Percentiles rank a stretch among this genome's conserved stretches.
Conservation (phyloP, 352 stramenopile genomes). For the Globisporangium takayamanum region DNA sequence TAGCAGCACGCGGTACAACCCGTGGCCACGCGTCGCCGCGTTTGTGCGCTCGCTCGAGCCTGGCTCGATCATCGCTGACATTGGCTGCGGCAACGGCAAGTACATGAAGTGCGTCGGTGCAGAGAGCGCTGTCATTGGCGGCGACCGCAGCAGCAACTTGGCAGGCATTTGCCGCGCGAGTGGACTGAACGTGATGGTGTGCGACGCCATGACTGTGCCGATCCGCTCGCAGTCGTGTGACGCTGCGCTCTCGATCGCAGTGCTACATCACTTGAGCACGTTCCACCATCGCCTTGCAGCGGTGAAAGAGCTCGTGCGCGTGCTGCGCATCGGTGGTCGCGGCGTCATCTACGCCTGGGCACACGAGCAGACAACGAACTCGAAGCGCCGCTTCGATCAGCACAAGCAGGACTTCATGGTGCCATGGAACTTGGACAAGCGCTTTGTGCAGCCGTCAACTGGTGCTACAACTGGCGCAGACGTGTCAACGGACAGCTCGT, state of each 20-base stretch:
- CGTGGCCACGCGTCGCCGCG: slow-evolving; percentile 64
- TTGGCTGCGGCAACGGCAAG: slow-evolving; percentile 85
- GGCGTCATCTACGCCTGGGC: slow-evolving; percentile 86
- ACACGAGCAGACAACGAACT: slow-evolving; percentile 74
- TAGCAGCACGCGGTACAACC: slow-evolving; percentile 82
- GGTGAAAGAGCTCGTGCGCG: slow-evolving; percentile 71
- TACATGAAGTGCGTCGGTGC: slow-evolving; percentile 81
- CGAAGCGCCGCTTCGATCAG: slow-evolving; percentile 66
- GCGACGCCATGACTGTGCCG: slow-evolving; percentile 65
- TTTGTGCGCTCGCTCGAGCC: slow-evolving; percentile 55
- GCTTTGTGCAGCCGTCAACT: slow-evolving; percentile 26
- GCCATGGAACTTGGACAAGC: slow-evolving; percentile 82
- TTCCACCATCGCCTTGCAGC: slow-evolving; percentile 57
- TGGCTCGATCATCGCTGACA: slow-evolving; percentile 68
- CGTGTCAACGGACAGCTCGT: background rate
- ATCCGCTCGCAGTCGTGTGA: slow-evolving; percentile 70
- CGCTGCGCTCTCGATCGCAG: slow-evolving; percentile 76
- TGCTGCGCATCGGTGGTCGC: slow-evolving; percentile 57
- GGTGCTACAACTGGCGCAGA: background rate
- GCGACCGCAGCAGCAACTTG: slow-evolving; percentile 60
- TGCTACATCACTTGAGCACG: slow-evolving; percentile 81
- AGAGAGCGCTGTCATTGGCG: slow-evolving; percentile 46
- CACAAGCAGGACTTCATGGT: slow-evolving; percentile 83
- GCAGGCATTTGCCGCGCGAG: slow-evolving; percentile 54
- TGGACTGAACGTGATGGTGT: slow-evolving; percentile 67